Evolutionary conservation across 1,284 basidiomycete species (phyloP).

Genomic region (Trametes polyzona): DNA sequence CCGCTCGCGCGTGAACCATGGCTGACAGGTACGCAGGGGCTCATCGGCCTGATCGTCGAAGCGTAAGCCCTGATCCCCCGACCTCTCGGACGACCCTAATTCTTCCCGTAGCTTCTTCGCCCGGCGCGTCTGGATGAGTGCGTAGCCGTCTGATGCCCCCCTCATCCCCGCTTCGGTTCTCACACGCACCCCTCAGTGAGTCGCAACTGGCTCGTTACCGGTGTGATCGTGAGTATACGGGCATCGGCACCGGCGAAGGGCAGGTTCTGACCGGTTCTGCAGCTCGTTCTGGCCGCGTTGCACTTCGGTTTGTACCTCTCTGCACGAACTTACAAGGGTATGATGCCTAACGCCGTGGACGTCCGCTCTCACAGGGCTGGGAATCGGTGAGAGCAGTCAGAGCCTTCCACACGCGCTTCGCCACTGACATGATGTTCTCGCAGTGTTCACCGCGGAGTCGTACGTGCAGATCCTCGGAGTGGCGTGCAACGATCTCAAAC

Average conservation of each 20-base stretch:
- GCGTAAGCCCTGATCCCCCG: slow-evolving; percentile 19
- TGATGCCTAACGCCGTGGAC: not conserved
- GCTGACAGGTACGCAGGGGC: slow-evolving; percentile 17
- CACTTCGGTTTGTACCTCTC: slow-evolving; percentile 25
- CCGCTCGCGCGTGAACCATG: not conserved
- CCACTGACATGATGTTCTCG: not conserved
- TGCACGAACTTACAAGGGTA: not conserved
- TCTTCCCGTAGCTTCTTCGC: slow-evolving; percentile 35
- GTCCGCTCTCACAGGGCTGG: slow-evolving; percentile 21
- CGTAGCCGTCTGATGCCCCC: not conserved
- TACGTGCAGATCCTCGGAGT: slow-evolving; percentile 15
- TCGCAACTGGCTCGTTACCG: slow-evolving; percentile 32
- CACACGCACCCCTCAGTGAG: slow-evolving; percentile 23
- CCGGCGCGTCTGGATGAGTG: slow-evolving; percentile 37
- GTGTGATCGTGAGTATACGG: slow-evolving; percentile 30
- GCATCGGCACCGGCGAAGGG: not conserved
- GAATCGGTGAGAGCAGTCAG: slow-evolving; percentile 22
- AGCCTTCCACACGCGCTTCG: not conserved
- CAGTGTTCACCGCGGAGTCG: slow-evolving; percentile 35
- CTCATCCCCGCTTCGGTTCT: not conserved
- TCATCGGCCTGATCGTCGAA: slow-evolving; percentile 36
- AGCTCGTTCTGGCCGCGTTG: slow-evolving; percentile 29
- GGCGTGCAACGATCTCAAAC: not conserved
- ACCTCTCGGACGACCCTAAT: not conserved
- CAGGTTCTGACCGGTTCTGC: not conserved